Base-by-base conservation (phyloP, 192 early-diverging fungal genomes). In the Lunasporangiospora selenospora region DNA sequence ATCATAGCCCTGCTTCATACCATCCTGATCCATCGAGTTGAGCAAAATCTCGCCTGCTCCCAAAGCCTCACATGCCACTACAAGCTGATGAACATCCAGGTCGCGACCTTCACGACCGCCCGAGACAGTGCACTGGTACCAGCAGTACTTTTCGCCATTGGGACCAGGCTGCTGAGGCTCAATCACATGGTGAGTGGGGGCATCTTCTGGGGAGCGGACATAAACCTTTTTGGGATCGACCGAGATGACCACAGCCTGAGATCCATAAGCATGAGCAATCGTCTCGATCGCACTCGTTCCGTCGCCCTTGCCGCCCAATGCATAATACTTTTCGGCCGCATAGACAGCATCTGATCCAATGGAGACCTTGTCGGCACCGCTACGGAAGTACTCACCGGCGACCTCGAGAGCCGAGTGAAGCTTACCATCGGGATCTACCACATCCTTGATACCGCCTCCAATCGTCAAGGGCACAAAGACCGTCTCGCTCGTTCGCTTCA, bases 341-440 rank as follows among this genome's bases (percentile, higher is more conserved):
- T 95, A 98, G 6, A 99, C 98, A n/a, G 98, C 98, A 80, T 99
- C 98, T 48, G 93, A 94, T 24, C 98, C 98, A 67, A 99, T 99
- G 16, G 95, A 97, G 7, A 99, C 95, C 78, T 99, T 99, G 79
- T 99, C 98, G 3, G 98, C 98, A 6, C 98, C 98, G 15, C 93
- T 97, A 16, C 98, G 84, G 83, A 99, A 99, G 75, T 99, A 99
- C 77, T 93, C 95, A 33, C 94, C 94, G 5, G 96, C 98, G n/a
- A 99, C 98, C n/a, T 97, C 87, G 11, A 98, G 81, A 0, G 98
- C 98, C 0, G 96, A 80, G 75, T 89, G 88, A 27, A 85, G 45
- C 19, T 81, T 71, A 13, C 93, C 94, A 61, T 92, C 90, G 29
- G 95, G 94, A 45, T 99, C 93, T 11, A 73, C 83, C 9, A 97